Percentiles rank a stretch among this genome's conserved stretches.
These are phyloP conservation scores for Gossypium bickii DNA, from an alignment of 345 rosid species.

Conservation along the genomic window DNA sequence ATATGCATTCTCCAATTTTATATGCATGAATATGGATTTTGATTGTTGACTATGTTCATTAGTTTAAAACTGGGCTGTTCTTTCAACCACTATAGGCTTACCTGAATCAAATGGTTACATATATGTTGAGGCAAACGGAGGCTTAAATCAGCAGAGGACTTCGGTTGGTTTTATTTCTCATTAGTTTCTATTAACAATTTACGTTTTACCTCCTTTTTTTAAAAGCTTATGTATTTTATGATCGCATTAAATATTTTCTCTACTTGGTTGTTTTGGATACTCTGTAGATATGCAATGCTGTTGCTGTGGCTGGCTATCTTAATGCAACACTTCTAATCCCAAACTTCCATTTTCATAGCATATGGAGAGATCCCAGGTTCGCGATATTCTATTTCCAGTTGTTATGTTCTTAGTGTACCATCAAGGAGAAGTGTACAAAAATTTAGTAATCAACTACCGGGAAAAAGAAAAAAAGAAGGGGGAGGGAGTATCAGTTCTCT, in stretches of 20 bases:
- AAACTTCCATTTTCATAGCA: conserved; percentile 92
- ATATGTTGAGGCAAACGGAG: conserved; percentile 98
- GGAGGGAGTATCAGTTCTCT: too few species aligned
- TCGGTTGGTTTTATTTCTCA: conserved; percentile 69
- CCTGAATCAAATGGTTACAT: conserved; percentile 95
- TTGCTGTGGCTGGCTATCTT: conserved; percentile 98
- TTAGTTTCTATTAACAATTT: conserved; percentile 12
- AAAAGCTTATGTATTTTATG: conserved; percentile 16
- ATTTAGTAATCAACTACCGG: too few species aligned
- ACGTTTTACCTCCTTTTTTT: conserved; percentile 4
- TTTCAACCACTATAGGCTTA: conserved; percentile 46
- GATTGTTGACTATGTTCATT: not conserved
- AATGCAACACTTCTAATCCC: conserved; percentile 96
- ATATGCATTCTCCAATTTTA: not conserved
- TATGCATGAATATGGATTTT: not conserved
- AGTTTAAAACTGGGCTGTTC: conserved; percentile 5
- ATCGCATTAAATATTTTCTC: conserved; percentile 21
- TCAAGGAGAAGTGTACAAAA: not conserved
- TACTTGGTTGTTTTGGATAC: conserved; percentile 28
- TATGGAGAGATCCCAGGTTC: conserved; percentile 99
- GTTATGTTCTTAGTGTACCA: not conserved
- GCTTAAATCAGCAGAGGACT: conserved; percentile 96
- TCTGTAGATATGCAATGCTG: conserved; percentile 97
- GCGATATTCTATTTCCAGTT: conserved; percentile 16
- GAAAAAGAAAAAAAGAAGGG: too few species aligned